phyloP scores from a whole-genome alignment of 1,284 basidiomycete species.

The Kwoniella shivajii region DNA sequence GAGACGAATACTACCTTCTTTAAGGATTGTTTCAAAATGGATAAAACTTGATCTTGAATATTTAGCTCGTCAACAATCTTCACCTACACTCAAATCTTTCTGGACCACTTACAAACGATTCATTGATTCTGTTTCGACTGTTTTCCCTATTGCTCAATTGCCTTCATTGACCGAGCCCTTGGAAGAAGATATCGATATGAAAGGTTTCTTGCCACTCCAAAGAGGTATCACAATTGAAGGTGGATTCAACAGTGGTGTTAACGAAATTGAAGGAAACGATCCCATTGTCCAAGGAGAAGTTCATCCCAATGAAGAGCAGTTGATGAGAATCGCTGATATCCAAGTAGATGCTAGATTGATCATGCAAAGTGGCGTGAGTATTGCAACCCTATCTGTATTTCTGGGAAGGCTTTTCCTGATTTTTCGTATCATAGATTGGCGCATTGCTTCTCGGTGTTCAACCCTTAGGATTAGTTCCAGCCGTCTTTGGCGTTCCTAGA shows the following conservation, averaged over 20 bases:
- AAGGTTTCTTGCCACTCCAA: slow-evolving; percentile 81
- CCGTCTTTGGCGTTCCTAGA: slow-evolving; percentile 6
- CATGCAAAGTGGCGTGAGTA: slow-evolving; percentile 41
- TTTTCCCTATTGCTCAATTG: slow-evolving; percentile 71
- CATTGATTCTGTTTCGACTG: slow-evolving; percentile 62
- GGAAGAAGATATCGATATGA: slow-evolving; percentile 89
- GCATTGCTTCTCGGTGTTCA: not conserved
- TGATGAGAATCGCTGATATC: slow-evolving; percentile 89
- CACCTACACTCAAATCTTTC: slow-evolving; percentile 56
- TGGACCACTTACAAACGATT: slow-evolving; percentile 76
- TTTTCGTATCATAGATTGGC: not conserved
- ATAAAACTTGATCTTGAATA: slow-evolving; percentile 76
- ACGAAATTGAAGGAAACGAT: slow-evolving; percentile 15
- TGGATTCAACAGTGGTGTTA: slow-evolving; percentile 32
- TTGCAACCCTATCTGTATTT: not conserved
- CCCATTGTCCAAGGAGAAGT: slow-evolving; percentile 55
- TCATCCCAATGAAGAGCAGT: slow-evolving; percentile 91
- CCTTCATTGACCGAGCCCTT: slow-evolving; percentile 68
- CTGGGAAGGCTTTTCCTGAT: not conserved
- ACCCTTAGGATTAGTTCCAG: slow-evolving; percentile 52
- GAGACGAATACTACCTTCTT: slow-evolving; percentile 78
- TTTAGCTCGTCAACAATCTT: slow-evolving; percentile 50
- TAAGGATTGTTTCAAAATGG: slow-evolving; percentile 90
- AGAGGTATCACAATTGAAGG: slow-evolving; percentile 50
- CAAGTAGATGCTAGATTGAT: slow-evolving; percentile 68